Evolutionary conservation across 768 basidiomycete species (phyloP).

Genomic region (Thelephora aurantiotincta): DNA sequence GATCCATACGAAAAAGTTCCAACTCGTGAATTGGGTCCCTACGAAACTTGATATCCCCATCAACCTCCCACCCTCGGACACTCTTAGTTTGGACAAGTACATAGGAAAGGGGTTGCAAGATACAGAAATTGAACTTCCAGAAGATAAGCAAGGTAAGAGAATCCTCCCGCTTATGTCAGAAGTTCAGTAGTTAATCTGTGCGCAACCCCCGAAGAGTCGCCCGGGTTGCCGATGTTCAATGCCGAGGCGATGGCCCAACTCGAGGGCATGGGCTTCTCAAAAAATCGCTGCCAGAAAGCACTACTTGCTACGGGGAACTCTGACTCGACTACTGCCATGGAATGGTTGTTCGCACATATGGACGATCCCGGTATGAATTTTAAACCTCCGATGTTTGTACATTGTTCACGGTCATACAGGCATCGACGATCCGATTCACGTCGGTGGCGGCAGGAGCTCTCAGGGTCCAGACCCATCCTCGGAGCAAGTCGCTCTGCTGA

Average conservation of each 20-base stretch:
- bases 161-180: neutral
- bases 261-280: constrained; percentile 86
- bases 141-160: constrained; percentile 26
- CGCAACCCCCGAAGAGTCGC: constrained; percentile 11
- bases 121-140: constrained; percentile 52
- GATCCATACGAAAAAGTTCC: constrained; percentile 87
- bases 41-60: constrained; percentile 89
- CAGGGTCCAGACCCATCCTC: constrained; percentile 37
- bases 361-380: constrained; percentile 65
- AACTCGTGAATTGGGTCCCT: constrained; percentile 93
- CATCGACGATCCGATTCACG: constrained; percentile 65
- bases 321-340: constrained; percentile 76
- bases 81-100: constrained; percentile 48
- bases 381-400: neutral
- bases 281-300: constrained; percentile 77
- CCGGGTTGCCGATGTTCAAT: constrained; percentile 53
- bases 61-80: constrained; percentile 41
- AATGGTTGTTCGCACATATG: constrained; percentile 92
- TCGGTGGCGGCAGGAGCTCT: constrained; percentile 10
- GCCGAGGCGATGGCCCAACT: constrained; percentile 60
- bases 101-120: constrained; percentile 55
- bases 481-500: constrained; percentile 60
- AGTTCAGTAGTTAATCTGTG: neutral
- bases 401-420: constrained; percentile 30
- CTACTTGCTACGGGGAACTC: constrained; percentile 74